Evolutionary conservation across 2,329 filamentous ascomycete genomes (phyloP), one percentile per base, ranked within the genome.

Genomic region (Alternaria sp.): DNA sequence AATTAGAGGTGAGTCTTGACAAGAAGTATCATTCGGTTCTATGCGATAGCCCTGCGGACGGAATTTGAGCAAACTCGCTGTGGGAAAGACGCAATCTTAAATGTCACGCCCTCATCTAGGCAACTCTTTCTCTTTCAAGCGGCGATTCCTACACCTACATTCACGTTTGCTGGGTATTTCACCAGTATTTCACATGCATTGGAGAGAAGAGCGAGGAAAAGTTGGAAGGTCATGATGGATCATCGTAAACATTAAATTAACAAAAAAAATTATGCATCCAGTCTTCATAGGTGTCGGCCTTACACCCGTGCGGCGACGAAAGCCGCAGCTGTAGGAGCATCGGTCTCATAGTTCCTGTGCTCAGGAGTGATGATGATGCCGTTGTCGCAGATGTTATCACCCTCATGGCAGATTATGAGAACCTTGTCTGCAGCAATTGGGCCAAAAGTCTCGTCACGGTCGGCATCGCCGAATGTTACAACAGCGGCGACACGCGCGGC

Each of bases 391-490:
- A 78, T 77, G 55, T 74, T 70, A 46, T 78, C 77, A 10, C 72
- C 70, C 2, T 54, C 49, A 48, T 78, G 75, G 64, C 76, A 79
- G 56, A 78, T 73, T 41, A 74, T 72, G 26, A 73, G 61, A 5
- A 70, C 63, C 54, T 75, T 77, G n/a, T 67, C 66, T 3, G 66
- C 46, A 13, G 69, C 54, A 31, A 78, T 65, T 21, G 48, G 58
- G 11, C 72, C 72, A 13, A 78, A 72, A 2, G 65, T 53, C 57
- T 75, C 65, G 23, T 72, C 70, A 10, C 69, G 64, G 42, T 77
- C 70, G 26, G 76, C 70, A 58, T 79, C 77, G 14, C 76, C 77
- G 45, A 78, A 79, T 24, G 74, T 73, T 10, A 77, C 73, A 33
- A 75, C 74, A 24, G 71, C 68, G 53, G 61, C 62, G 26, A 73